These are phyloP conservation scores for Mycena galericulata DNA, from an alignment of 768 basidiomycete genomes.

Conservation along the genomic window DNA sequence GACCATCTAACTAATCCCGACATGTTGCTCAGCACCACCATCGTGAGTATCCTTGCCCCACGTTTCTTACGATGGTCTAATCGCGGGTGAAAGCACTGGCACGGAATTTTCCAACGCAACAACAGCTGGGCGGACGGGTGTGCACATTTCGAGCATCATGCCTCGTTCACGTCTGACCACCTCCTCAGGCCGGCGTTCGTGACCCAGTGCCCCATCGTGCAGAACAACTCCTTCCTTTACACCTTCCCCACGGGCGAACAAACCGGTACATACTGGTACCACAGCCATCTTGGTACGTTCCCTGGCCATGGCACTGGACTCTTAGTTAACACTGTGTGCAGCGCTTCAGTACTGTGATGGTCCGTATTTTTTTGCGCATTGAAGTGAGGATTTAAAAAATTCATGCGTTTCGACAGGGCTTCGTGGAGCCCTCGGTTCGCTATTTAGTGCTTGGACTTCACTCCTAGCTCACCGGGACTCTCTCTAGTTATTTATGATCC, in stretches of 20 bases:
- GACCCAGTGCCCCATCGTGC: background rate
- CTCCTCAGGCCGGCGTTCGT: background rate
- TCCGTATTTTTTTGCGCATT: too few relatives aligned
- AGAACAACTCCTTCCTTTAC: background rate
- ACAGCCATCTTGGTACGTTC: too few relatives aligned
- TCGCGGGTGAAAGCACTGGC: constrained; percentile 22
- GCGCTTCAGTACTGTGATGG: too few relatives aligned
- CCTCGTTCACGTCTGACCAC: too few relatives aligned
- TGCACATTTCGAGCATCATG: background rate
- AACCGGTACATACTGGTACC: too few relatives aligned
- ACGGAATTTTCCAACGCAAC: constrained; percentile 16
- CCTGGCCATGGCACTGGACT: too few relatives aligned
- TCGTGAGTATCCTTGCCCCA: background rate
- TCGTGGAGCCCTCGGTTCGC: too few relatives aligned
- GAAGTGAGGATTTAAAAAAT: too few relatives aligned
- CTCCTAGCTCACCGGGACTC: too few relatives aligned
- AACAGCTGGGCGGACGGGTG: background rate
- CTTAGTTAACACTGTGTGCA: too few relatives aligned
- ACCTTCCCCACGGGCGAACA: background rate
- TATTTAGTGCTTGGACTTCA: too few relatives aligned
- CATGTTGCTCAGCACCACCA: background rate
- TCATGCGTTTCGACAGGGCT: too few relatives aligned
- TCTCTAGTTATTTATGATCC: constrained; percentile 4
- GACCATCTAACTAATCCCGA: background rate
- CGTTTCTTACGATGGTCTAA: background rate